Conservation (phyloP, 208 protist genomes). For the Acanthamoeba quina region DNA sequence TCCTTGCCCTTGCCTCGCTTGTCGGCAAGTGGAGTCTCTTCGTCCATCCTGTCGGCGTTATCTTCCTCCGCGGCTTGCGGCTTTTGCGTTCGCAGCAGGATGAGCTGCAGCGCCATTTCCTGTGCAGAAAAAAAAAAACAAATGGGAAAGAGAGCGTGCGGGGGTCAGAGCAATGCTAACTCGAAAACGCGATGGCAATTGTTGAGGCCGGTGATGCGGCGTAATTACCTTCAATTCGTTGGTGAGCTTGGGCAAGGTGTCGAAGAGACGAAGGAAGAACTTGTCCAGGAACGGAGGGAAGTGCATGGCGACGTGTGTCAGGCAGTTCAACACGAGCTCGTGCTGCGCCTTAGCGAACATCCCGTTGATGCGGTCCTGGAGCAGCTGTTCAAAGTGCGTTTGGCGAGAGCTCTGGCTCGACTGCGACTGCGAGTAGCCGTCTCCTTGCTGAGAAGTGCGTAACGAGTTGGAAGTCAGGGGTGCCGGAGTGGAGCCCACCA, state of each 20-base stretch:
- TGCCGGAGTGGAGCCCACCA: too few species aligned
- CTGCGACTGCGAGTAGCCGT: constrained; percentile 45
- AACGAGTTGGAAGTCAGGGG: too few species aligned
- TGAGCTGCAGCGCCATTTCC: constrained; percentile 78
- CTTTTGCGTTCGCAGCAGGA: constrained; percentile 72
- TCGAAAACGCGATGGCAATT: too few species aligned
- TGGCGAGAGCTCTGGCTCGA: constrained; percentile 12
- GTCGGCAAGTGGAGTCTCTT: background rate
- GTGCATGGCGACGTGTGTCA: constrained; percentile 83
- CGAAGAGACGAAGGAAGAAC: constrained; percentile 84
- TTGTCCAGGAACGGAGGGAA: constrained; percentile 79
- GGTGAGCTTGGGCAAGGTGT: constrained; percentile 79
- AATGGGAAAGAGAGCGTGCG: background rate
- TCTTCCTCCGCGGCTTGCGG: constrained; percentile 31
- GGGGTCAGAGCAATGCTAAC: background rate
- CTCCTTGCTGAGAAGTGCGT: constrained; percentile 51
- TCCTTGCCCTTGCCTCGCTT: constrained; percentile 52
- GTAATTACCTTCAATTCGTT: constrained; percentile 63
- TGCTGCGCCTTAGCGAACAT: constrained; percentile 74
- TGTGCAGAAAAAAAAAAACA: background rate
- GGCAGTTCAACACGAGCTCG: constrained; percentile 80
- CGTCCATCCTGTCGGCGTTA: constrained; percentile 50
- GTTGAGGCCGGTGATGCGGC: too few species aligned
- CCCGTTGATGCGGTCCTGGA: constrained; percentile 76
- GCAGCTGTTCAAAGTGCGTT: constrained; percentile 75